Percentiles rank a stretch among this genome's conserved stretches.
Evolutionary conservation across 257 asterid genomes (phyloP).

Genomic region (Fraxinus quadrangulata): DNA sequence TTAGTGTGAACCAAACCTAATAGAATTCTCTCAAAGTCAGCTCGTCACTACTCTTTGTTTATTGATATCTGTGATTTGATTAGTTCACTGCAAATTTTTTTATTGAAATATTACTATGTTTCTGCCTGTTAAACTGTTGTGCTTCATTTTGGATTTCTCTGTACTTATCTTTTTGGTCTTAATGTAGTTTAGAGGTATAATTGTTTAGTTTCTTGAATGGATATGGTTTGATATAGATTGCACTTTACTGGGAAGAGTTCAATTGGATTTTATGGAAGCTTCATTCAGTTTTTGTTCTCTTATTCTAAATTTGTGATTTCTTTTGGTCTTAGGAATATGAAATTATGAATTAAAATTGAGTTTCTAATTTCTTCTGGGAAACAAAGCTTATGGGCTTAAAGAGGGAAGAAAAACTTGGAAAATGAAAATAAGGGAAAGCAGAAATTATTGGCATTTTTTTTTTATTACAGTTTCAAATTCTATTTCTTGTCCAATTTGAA

Average conservation of each 20-base stretch:
- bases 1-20: too few relatives aligned
- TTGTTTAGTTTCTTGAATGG: constrained; percentile 16
- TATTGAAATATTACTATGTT: background rate
- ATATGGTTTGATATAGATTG: constrained; percentile 1
- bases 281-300: background rate
- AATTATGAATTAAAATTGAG: too few relatives aligned
- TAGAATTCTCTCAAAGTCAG: too few relatives aligned
- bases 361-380: too few relatives aligned
- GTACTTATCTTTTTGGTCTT: background rate
- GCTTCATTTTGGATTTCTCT: background rate
- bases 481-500: too few relatives aligned
- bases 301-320: too few relatives aligned
- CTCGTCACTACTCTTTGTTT: background rate
- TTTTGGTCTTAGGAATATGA: too few relatives aligned
- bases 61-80: background rate
- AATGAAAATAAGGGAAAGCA: too few relatives aligned
- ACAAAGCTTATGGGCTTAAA: too few relatives aligned
- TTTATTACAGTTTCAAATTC: too few relatives aligned
- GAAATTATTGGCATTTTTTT: too few relatives aligned
- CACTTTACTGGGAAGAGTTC: constrained; percentile 12
- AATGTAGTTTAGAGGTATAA: background rate
- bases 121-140: background rate
- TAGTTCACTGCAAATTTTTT: background rate
- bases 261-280: constrained; percentile 18
- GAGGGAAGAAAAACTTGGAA: too few relatives aligned